Evolutionary conservation across 2,329 filamentous ascomycete species (phyloP), one percentile per base, ranked within the genome.

Genomic region (Botrytis aclada): DNA sequence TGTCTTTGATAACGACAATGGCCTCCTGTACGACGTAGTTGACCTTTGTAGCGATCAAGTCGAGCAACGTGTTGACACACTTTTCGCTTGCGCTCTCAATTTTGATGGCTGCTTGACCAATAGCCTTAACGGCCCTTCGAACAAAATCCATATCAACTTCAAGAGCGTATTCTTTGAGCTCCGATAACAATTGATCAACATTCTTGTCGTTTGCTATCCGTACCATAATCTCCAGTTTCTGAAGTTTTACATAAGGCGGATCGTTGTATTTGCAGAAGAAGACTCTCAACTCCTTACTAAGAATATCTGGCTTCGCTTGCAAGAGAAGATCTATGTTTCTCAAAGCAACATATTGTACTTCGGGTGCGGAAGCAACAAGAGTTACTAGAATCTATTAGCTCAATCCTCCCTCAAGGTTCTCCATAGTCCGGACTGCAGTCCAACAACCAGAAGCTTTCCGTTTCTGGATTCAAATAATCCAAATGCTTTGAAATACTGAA

Each of bases 261-360:
- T 99, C 96, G 81, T 98, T 98, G 85, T 99, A 99, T 84, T 99
- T 99, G 91, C 96, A 99, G 85, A 99, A 99, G 85, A 99, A 99
- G 14, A 99, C 96, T 62, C 96, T 90, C 80, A 99, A 90, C 83
- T 99, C 96, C 83, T 98, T 98, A 86, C 93, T 97, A 16, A 99
- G 87, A 72, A 99, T 98, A 77, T 97, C 95, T 18, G 96, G 94
- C 82, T 98, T 95, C 78, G 97, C 96, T 82, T 99, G 96, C 39
- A 99, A 87, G 9, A 99, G 87, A 47, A 99, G 89, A 78, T 99
- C 96, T 80, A 99, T 99, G 82, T 99, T 99, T 76, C 95, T 88
- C 67, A 99, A 85, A 22, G 96, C 96, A 72, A 99, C 96, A 81
- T 99, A 99, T 83, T 99, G 96, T 56, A 99, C 96, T 85, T 99